Base-by-base conservation (phyloP, 805 yeast genomes). In the Kodamaea fukazawae region DNA sequence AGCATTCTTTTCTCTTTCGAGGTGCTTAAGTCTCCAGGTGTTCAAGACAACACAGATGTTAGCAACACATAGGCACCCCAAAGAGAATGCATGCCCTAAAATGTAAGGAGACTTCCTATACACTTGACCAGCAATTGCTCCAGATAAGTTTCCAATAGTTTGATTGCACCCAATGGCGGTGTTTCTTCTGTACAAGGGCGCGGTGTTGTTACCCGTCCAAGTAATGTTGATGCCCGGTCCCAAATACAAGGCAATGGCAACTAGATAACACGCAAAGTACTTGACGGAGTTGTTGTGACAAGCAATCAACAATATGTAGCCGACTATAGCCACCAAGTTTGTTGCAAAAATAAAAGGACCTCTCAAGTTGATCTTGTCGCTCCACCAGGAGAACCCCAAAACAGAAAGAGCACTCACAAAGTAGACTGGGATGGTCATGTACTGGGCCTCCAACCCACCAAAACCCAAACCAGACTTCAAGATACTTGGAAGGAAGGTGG, bases 131-230 rank as follows among this genome's bases (percentile, higher is more conserved):
- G 69, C 65, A 43, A 71, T 55, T 3, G 65, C 70, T 38, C 78
- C 78, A 4, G 76, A 61, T 18, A 65, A 42, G 45, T 73, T 73
- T 7, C 76, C 77, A 12, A 71, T 42, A 2, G 71, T 58, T 47
- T 69, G 75, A 38, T 73, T 68, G 26, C 58, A 38, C 7, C 71
- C 75, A 35, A 71, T 50, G 4, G 71, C 63, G 3, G 73, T 59
- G 7, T 71, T 67, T 50, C 75, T 60, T 40, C 65, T 65, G 53
- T 62, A 70, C 39, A 59, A 61, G 7, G 71, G 71, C 2, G 73
- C 68, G 26, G 61, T 55, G 42, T 72, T 73, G 27, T 58, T 58
- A 16, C 64, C 63, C n/a, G 66, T 45, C 78, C 78, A 73, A 1
- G 70, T 56, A 16, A 67, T 53, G 44, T 68, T 70, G 26, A 70